Base-by-base conservation (phyloP, 164 flowering plant species). In the Magnolia officinalis region DNA sequence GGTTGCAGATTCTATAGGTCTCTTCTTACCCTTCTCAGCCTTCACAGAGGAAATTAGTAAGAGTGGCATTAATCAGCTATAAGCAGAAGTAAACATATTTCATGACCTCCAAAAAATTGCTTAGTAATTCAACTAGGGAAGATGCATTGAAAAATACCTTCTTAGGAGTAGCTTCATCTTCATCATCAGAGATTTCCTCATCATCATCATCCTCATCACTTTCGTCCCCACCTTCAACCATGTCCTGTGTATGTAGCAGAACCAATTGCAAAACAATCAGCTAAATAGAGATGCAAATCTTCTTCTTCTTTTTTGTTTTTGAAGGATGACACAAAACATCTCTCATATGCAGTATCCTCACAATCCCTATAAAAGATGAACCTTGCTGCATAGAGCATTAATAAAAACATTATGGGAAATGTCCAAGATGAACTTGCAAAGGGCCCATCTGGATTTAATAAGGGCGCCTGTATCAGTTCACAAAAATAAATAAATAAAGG, bases 131-230 rank as follows among this genome's bases (percentile, higher is more conserved):
- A 55, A 55, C 13, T 16, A 55, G 61, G 16, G 61, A 29, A 19
- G 50, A n/a, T 5, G 11, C 19, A 37, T 29, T 37, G 8, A 68
- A 6, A 18, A 68, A 64, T n/a, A 88, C 92, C 89, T 90, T 88
- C 83, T 82, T 82, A 1, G 91, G 91, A 10, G 91, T 86, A 59
- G 84, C 90, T n/a, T 86, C 89, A 75, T 85, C 87, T 20, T 82
- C 86, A 29, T 81, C 87, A 10, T 68, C 71, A 18, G 13, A 55
- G 71, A 72, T 80, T 50, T 74, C 73, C 3, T 79, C 83, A 21
- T 71, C 87, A 11, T 82, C 84, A 26, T 82, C 86, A 8, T 82
- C 85, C 0, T 67, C 82, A 13, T 76, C 82, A 52, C 74, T 76
- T 18, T 77, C 82, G 55, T 63, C 79, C 26, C 55, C 79, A 63